Base-by-base conservation (phyloP, 73 alveolate genomes). In the Vitrella brassicaformis region DNA sequence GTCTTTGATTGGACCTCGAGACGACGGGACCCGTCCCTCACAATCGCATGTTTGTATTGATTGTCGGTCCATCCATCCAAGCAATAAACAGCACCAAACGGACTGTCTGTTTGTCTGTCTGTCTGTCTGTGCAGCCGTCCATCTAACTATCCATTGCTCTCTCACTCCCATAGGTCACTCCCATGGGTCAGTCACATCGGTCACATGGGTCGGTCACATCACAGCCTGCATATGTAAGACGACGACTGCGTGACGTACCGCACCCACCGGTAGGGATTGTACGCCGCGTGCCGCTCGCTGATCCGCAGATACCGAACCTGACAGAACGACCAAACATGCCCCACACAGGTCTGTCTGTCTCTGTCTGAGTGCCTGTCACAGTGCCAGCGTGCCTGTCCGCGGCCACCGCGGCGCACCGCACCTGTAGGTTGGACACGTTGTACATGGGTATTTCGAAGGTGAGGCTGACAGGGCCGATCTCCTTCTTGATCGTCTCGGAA, bases 381-480 rank as follows among this genome's bases (percentile, higher is more conserved):
- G n/a, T n/a, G n/a, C n/a, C n/a, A n/a, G n/a, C n/a, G n/a, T n/a
- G n/a, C n/a, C n/a, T n/a, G n/a, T n/a, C n/a, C n/a, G n/a, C n/a
- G n/a, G n/a, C 65, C 9, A 45, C 9, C 65, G 25, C 19, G 65
- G 19, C 65, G 9, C 65, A 45, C 9, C 9, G 65, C 65, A 93
- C 96, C 83, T 95, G 94, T 86, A 96, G 79, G 76, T 91, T 91
- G 68, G 98, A 90, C 31, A 94, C 98, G 80, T 94, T 96, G 86
- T 85, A 96, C 98, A 94, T 96, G 39, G 98, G 99, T 28, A 96
- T 94, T 81, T 96, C 99, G 82, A 93, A 96, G 75, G 84, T 79
- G 94, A 96, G 92, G n/a, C 92, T 74, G 70, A 96, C 80, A n/a
- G 99, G 97, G 0, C 99, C 99, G 27, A 94, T 86, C 86, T 94